Evolutionary conservation across 805 yeast genomes (phyloP).

Genomic region (Teunomyces pallodes): DNA sequence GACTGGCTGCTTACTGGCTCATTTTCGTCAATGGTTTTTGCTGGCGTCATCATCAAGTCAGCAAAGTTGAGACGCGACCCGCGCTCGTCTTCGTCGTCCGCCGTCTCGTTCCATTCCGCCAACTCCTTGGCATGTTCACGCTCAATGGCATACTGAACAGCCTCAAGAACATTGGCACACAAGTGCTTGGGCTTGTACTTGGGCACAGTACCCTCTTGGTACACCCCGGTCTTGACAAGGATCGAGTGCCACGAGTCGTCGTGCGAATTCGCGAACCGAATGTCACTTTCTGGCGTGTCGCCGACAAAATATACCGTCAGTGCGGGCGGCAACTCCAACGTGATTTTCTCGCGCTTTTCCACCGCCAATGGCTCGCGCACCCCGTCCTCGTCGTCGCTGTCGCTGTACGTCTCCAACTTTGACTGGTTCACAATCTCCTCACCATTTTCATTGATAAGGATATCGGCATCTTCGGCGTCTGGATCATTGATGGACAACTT

Average conservation of each 20-base stretch:
- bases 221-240: slow-evolving; percentile 83
- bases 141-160: slow-evolving; percentile 80
- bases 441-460: slow-evolving; percentile 42
- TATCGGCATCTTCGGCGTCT: slow-evolving; percentile 40
- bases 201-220: slow-evolving; percentile 75
- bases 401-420: slow-evolving; percentile 37
- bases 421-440: slow-evolving; percentile 44
- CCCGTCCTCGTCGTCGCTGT: slow-evolving; percentile 26
- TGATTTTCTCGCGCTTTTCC: slow-evolving; percentile 35
- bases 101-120: slow-evolving; percentile 65
- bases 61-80: slow-evolving; percentile 40
- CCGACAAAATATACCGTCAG: slow-evolving; percentile 87
- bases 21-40: slow-evolving; percentile 3
- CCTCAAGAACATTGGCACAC: slow-evolving; percentile 73
- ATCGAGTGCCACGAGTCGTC: slow-evolving; percentile 84
- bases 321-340: slow-evolving; percentile 72
- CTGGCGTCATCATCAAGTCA: slow-evolving; percentile 44
- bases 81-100: slow-evolving; percentile 24
- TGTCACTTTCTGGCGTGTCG: slow-evolving; percentile 87
- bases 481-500: slow-evolving; percentile 45
- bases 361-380: slow-evolving; percentile 15
- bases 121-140: slow-evolving; percentile 73
- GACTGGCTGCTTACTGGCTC: no score
- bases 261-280: slow-evolving; percentile 82
- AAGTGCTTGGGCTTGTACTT: slow-evolving; percentile 74